A percentile compares a stretch with the other conserved stretches of the same genome.
phyloP scores from a whole-genome alignment of 1,284 basidiomycete species.

The Cryptococcus sp. region DNA sequence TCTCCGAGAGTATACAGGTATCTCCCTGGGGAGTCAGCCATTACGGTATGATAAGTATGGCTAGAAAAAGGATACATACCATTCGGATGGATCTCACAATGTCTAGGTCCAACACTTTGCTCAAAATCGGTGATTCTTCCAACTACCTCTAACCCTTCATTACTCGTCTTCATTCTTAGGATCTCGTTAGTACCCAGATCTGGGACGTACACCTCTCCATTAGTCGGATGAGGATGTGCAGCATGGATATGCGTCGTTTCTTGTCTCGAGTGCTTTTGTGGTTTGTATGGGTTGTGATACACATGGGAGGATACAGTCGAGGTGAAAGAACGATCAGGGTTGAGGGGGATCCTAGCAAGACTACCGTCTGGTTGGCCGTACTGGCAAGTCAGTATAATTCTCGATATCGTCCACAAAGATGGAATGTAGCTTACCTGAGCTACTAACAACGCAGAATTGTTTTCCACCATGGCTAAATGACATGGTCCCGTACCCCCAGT shows the following conservation, averaged over 20 bases:
- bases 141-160: not conserved
- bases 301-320: not conserved
- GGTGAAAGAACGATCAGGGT: conserved; percentile 11
- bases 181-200: conserved; percentile 25
- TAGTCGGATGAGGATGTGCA: conserved; percentile 8
- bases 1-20: conserved; percentile 21
- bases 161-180: conserved; percentile 12
- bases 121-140: conserved; percentile 8
- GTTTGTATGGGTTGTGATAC: conserved; percentile 8
- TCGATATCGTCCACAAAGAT: no score
- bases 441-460: conserved; percentile 12
- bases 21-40: no score
- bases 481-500: conserved; percentile 21
- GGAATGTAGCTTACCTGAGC: conserved; percentile 19
- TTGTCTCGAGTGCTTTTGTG: conserved; percentile 17
- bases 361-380: conserved; percentile 10
- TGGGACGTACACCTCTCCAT: conserved; percentile 17
- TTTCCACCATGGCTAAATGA: conserved; percentile 16
- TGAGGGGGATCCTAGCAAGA: conserved; percentile 12
- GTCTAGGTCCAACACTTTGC: conserved; percentile 22
- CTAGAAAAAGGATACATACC: no score
- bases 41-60: no score
- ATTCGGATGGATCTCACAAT: conserved; percentile 18
- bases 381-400: not conserved
- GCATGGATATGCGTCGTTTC: conserved; percentile 24